These are phyloP conservation scores for Akebia trifoliata DNA, from an alignment of 164 flowering plant genomes.

Conservation along the genomic window DNA sequence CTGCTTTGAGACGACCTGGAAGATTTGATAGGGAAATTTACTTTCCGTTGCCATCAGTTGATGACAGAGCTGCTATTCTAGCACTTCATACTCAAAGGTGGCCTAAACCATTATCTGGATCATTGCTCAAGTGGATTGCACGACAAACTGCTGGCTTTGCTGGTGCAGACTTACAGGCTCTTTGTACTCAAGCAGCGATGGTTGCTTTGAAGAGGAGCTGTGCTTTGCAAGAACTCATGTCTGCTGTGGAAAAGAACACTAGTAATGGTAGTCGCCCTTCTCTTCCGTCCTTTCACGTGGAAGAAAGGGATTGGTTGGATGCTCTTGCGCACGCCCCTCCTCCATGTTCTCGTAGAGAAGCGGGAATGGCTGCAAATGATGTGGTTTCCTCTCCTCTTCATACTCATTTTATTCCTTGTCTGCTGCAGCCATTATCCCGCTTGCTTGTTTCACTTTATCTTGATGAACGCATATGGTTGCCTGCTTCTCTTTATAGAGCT, in stretches of 20 bases:
- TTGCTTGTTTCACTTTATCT: conserved; percentile 67
- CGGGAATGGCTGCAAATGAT: conserved; percentile 80
- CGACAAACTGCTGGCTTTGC: conserved; percentile 83
- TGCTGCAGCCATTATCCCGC: conserved; percentile 58
- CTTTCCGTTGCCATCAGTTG: conserved; percentile 86
- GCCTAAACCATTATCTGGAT: conserved; percentile 80
- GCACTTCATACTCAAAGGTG: conserved; percentile 85
- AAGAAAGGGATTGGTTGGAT: conserved; percentile 91
- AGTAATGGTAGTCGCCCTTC: conserved; percentile 30
- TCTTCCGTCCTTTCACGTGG: conserved; percentile 77
- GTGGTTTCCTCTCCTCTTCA: conserved; percentile 66
- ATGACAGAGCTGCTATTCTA: conserved; percentile 86
- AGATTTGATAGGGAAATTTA: conserved; percentile 97
- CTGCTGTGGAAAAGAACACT: conserved; percentile 44
- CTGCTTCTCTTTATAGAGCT: conserved; percentile 58
- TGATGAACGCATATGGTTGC: conserved; percentile 71
- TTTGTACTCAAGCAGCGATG: conserved; percentile 94
- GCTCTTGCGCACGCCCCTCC: conserved; percentile 85
- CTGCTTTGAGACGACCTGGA: conserved; percentile 96
- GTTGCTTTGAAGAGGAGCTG: conserved; percentile 80
- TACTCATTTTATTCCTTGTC: conserved; percentile 64
- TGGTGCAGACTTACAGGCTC: conserved; percentile 98
- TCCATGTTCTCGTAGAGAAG: conserved; percentile 95
- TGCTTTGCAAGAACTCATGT: conserved; percentile 62
- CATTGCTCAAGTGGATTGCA: conserved; percentile 72